phyloP scores from a whole-genome alignment of 75 land plant genomes.

The Pinus albicaulis region DNA sequence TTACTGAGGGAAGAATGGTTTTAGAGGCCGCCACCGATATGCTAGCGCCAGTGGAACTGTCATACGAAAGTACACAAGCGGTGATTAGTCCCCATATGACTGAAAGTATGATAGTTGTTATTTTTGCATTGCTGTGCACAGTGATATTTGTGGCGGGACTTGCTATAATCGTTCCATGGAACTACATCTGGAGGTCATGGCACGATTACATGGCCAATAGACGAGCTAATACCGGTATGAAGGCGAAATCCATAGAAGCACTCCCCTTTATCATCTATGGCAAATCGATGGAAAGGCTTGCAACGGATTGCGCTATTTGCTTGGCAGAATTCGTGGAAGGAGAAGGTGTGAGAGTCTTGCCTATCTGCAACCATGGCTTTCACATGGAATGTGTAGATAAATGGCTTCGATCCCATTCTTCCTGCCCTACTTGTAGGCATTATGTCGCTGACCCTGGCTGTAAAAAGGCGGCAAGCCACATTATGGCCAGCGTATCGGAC shows the following conservation, averaged over 20 bases:
- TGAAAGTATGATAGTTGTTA: not conserved
- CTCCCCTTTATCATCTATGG: not conserved
- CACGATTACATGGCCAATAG: not conserved
- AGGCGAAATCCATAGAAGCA: not conserved
- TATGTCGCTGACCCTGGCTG: slow-evolving; percentile 21
- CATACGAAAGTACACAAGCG: not conserved
- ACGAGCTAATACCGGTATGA: not conserved
- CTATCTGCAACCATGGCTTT: slow-evolving; percentile 76
- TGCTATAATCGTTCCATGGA: not conserved
- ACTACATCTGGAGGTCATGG: not conserved
- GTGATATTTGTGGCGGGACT: not conserved
- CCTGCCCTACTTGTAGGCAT: slow-evolving; percentile 63
- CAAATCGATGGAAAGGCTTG: not conserved
- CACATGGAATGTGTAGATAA: slow-evolving; percentile 64
- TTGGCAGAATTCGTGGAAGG: slow-evolving; percentile 51
- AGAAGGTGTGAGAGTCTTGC: slow-evolving; percentile 43
- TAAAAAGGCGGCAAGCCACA: not conserved
- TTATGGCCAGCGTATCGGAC: not conserved
- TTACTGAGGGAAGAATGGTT: not conserved
- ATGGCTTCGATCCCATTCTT: slow-evolving; percentile 64
- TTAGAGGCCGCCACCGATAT: not conserved
- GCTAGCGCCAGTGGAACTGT: no score
- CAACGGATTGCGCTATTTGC: slow-evolving; percentile 59
- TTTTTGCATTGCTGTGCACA: not conserved
- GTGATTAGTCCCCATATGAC: not conserved